Conservation (phyloP, 768 basidiomycete species). For the Rubroboletus pulcherrimus region DNA sequence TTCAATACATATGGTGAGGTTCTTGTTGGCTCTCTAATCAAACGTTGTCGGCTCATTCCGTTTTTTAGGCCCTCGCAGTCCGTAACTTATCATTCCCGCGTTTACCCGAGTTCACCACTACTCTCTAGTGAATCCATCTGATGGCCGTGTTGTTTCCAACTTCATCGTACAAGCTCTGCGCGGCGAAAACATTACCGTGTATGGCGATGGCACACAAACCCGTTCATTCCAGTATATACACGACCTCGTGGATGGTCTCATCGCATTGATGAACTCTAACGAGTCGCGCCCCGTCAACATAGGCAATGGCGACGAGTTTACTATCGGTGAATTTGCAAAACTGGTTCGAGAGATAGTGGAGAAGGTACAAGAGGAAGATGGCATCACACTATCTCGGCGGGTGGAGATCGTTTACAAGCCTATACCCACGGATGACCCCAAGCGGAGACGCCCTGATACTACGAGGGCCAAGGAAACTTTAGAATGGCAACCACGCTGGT, state of each 20-base stretch:
- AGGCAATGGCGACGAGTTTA: slow-evolving; percentile 94
- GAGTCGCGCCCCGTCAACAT: slow-evolving; percentile 96
- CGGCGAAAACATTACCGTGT: slow-evolving; percentile 96
- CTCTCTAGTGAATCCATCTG: slow-evolving; percentile 82
- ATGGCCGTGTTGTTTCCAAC: slow-evolving; percentile 98
- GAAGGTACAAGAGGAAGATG: slow-evolving; percentile 87
- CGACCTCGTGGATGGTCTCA: slow-evolving; percentile 92
- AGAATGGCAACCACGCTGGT: slow-evolving; percentile 91
- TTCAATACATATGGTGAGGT: slow-evolving; percentile 88
- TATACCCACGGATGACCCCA: slow-evolving; percentile 91
- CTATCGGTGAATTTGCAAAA: slow-evolving; percentile 90
- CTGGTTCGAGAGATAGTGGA: slow-evolving; percentile 90
- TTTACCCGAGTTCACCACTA: slow-evolving; percentile 23
- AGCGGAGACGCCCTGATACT: slow-evolving; percentile 91
- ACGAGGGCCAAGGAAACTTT: slow-evolving; percentile 81
- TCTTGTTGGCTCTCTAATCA: neutral
- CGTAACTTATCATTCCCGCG: slow-evolving; percentile 32
- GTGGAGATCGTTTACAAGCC: slow-evolving; percentile 73
- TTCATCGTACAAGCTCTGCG: slow-evolving; percentile 97
- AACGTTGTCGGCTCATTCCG: neutral
- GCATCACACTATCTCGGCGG: slow-evolving; percentile 44
- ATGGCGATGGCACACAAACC: slow-evolving; percentile 90
- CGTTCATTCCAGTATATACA: slow-evolving; percentile 98
- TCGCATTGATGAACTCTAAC: slow-evolving; percentile 91
- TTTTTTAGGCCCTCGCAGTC: slow-evolving; percentile 59